A percentile compares a stretch with the other conserved stretches of the same genome.
Conservation (phyloP, 1,284 basidiomycete genomes). For the Lignosus rhinocerotis region DNA sequence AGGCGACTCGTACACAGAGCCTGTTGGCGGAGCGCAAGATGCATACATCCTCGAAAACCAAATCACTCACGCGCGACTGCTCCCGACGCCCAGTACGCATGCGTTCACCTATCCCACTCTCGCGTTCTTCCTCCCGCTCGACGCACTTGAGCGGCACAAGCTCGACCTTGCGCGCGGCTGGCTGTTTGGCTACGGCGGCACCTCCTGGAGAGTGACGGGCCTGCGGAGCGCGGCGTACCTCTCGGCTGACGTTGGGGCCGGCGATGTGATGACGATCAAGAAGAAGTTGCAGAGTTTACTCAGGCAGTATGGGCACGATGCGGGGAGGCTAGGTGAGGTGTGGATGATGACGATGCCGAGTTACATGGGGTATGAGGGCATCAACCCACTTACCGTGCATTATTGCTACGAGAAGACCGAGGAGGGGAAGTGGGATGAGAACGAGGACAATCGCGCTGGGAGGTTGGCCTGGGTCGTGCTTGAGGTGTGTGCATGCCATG, state of each 20-base stretch:
- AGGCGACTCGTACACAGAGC: neutral
- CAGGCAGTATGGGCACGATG: constrained; percentile 32
- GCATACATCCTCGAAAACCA: constrained; percentile 53
- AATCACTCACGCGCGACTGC: constrained; percentile 58
- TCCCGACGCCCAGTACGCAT: constrained; percentile 54
- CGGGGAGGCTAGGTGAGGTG: constrained; percentile 39
- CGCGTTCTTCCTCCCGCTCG: constrained; percentile 59
- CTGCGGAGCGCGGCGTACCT: constrained; percentile 53
- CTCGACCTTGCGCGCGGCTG: constrained; percentile 54
- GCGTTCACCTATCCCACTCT: constrained; percentile 68
- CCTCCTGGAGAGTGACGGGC: constrained; percentile 47
- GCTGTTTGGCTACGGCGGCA: constrained; percentile 53
- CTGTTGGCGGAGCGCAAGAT: neutral
- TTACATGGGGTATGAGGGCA: constrained; percentile 67
- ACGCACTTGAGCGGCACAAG: constrained; percentile 49
- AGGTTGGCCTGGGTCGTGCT: constrained; percentile 54
- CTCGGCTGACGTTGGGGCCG: constrained; percentile 22
- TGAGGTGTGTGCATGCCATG: constrained; percentile 41
- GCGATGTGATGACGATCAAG: constrained; percentile 32
- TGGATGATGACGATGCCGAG: constrained; percentile 82
- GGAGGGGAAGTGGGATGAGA: neutral
- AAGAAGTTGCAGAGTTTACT: constrained; percentile 44
- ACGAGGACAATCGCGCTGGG: neutral
- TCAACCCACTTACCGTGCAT: constrained; percentile 77
- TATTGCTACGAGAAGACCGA: constrained; percentile 55